phyloP scores from a whole-genome alignment of 192 early-diverging fungal species.

The Gaertneriomyces semiglobifer region DNA sequence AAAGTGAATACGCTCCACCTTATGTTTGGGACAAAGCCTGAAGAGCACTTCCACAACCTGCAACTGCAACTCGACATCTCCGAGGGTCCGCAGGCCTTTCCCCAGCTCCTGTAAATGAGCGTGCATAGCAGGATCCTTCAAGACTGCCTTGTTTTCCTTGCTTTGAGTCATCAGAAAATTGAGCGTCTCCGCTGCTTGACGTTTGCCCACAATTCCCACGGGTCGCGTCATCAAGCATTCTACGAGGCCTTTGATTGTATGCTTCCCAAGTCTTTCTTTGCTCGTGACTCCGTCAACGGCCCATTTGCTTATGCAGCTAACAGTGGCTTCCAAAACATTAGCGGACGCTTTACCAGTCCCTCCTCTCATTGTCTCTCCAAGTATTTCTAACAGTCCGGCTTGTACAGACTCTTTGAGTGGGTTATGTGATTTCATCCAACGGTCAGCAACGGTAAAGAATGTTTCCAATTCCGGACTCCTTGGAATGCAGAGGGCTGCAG shows the following conservation, averaged over 20 bases:
- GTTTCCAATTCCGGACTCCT: no score
- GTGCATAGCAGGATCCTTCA: neutral
- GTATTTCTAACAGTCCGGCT: no score
- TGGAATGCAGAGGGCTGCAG: no score
- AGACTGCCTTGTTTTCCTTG: conserved; percentile 3
- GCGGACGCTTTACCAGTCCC: no score
- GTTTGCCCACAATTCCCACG: neutral
- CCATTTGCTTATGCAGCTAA: no score
- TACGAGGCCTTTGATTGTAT: neutral
- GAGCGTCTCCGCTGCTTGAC: neutral
- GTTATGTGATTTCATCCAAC: no score
- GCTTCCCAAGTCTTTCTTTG: neutral
- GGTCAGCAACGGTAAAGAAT: no score
- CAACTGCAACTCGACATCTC: conserved; percentile 11
- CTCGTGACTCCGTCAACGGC: no score
- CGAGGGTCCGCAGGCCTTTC: neutral
- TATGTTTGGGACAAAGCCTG: conserved; percentile 15
- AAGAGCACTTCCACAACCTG: conserved; percentile 8
- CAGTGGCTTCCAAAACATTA: no score
- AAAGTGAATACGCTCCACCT: neutral
- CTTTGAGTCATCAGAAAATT: neutral
- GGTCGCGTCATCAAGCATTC: neutral
- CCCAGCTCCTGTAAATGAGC: neutral
- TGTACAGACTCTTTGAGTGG: no score
- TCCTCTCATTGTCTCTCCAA: no score